Conservation (phyloP, 1,139 yeast species). For the Lizanozyma gosingica region DNA sequence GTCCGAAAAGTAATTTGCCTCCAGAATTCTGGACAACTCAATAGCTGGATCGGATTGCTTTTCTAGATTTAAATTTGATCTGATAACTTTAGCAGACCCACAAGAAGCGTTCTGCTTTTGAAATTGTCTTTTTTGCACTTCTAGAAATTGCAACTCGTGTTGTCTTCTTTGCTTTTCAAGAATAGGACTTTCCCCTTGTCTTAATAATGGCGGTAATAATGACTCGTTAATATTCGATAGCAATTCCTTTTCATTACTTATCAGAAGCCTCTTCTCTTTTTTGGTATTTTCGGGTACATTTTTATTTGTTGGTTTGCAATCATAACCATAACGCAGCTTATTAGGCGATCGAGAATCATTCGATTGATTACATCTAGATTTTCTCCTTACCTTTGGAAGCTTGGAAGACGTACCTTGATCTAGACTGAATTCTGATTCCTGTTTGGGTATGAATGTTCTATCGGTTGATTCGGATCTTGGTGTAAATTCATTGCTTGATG, state of each 20-base stretch:
- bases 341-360: too few species aligned
- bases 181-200: constrained; percentile 25
- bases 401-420: too few species aligned
- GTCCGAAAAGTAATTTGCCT: not conserved
- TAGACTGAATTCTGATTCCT: too few species aligned
- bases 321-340: too few species aligned
- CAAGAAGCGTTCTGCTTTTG: not conserved
- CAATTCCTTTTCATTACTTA: constrained; percentile 23
- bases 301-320: too few species aligned
- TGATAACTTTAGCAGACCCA: too few species aligned
- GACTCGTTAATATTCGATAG: constrained; percentile 23
- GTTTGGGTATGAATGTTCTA: not conserved
- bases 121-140: too few species aligned
- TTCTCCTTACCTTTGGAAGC: not conserved
- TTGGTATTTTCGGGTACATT: too few species aligned
- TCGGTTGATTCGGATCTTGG: not conserved
- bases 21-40: not conserved
- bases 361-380: too few species aligned
- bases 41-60: not conserved
- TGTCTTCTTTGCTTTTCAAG: constrained; percentile 17
- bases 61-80: not conserved
- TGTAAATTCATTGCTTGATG: too few species aligned
- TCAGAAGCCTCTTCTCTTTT: constrained; percentile 3
- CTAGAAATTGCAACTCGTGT: not conserved
- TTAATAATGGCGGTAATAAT: constrained; percentile 28